Conservation (phyloP, 331 rosid genomes). For the Quercus phellos region DNA sequence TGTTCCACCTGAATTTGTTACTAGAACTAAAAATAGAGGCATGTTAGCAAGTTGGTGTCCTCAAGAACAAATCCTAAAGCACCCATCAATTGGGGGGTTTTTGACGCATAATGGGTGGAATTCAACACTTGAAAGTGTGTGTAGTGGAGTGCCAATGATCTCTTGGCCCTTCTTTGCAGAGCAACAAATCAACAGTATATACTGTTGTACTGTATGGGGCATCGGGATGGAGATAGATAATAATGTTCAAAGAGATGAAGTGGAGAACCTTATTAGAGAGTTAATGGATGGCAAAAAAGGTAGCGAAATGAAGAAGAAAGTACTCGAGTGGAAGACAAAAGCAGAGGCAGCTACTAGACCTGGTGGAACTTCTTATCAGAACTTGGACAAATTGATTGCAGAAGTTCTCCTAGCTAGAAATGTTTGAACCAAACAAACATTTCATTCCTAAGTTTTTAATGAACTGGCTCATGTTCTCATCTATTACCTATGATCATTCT, state of each 20-base stretch:
- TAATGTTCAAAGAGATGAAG: conserved; percentile 32
- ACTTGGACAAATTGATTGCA: conserved; percentile 23
- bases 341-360: conserved; percentile 22
- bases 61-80: conserved; percentile 39
- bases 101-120: conserved; percentile 43
- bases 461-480: no score
- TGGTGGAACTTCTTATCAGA: conserved; percentile 26
- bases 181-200: conserved; percentile 24
- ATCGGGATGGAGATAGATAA: conserved; percentile 36
- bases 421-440: no score
- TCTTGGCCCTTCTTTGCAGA: conserved; percentile 40
- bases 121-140: conserved; percentile 25
- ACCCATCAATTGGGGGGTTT: conserved; percentile 35
- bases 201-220: conserved; percentile 33
- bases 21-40: conserved; percentile 26
- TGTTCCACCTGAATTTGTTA: conserved; percentile 25
- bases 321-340: conserved; percentile 22
- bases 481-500: no score
- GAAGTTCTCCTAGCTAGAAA: conserved; percentile 5
- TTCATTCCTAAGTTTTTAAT: no score
- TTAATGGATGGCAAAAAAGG: conserved; percentile 45
- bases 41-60: conserved; percentile 39
- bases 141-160: conserved; percentile 25
- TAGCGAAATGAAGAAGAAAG: conserved; percentile 21
- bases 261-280: conserved; percentile 33